Evolutionary conservation across 2,329 filamentous ascomycete species (phyloP), one percentile per base, ranked within the genome.

Genomic region (Cladophialophora exuberans): DNA sequence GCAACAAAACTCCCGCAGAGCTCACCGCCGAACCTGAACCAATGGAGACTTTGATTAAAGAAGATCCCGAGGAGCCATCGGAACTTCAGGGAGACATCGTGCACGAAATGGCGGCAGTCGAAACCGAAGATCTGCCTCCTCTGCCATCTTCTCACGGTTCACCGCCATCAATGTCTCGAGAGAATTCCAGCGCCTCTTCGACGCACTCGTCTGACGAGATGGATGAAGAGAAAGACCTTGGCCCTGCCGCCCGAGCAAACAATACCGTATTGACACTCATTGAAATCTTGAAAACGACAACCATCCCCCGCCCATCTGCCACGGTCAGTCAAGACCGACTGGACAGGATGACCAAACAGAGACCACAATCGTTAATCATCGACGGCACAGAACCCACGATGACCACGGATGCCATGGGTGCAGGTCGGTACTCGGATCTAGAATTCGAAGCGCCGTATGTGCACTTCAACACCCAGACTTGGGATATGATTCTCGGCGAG

Each of bases 391-490:
- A 20, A 23, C 41, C 51, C 15, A 26, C 31, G 3, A 13, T 50
- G 17, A 50, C 23, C 2, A 41, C 53, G 22, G 43, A 55, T 6
- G 52, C 52, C 35, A 43, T 17, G 30, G 54, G 46, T 17, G n/a
- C n/a, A n/a, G n/a, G n/a, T n/a, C n/a, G n/a, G n/a, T 52, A 36
- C 10, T 49, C 48, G 43, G 52, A 52, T 35, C 33, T 38, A 10
- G 47, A 51, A 10, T 35, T 56, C 18, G 35, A 54, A 20, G 26
- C 54, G 52, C 56, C 56, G 20, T 52, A 60, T n/a, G 54, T 64
- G 17, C 62, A 64, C 42, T 62, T 64, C 53, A 64, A 64, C 35
- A 62, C 62, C 4, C 52, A 56, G 28, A 64, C 62, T 2, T 64
- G 62, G 62, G 62, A 64, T 52, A 51, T 52, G 30, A 61, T 64